Evolutionary conservation across 768 basidiomycete genomes (phyloP), one percentile per base, ranked within the genome.

Genomic region (Naganishia antarctica): DNA sequence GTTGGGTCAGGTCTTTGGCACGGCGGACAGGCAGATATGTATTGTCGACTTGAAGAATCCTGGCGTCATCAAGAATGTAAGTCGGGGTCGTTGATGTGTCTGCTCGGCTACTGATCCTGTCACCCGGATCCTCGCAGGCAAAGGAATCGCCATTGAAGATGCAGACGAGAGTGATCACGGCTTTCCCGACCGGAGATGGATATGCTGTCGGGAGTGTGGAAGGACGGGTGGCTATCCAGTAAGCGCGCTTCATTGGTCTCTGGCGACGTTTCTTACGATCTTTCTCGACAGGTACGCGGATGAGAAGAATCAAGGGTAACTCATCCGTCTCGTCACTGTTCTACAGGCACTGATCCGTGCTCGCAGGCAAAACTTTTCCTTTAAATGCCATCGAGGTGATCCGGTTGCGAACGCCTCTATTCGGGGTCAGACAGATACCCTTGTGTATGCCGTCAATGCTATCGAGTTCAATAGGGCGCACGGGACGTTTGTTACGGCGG

Each of bases 201-300:
- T 81, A 77, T 63, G 79, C 79, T 0, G 66, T 81, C 6, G 80
- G 79, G 0, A 79, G 79, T 68, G 73, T 81, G 15, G 80, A 81
- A 67, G 80, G 94, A 25, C 84, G 94, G 64, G 91, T 97, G 2
- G 93, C 92, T 2, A 92, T 97, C 65, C 93, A 98, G 92, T 94
- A 76, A 50, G 60, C 48, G 23, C 44, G 13, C 3, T n/a, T 9
- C 13, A 18, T 25, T 12, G 21, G 59, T n/a, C n/a, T 23, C 1
- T 6, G 46, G 1, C 34, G 3, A 46, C 44, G 21, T 8, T 25
- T 31, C 26, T 31, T 18, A 18, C 3, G 6, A 0, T 29, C 28
- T 15, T 5, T n/a, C 15, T 16, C 11, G 3, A 3, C 28, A 63
- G 62, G 37, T 63, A 90, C 66, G 84, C 91, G 21, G 90, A 91